Base-by-base conservation (phyloP, 2,329 filamentous ascomycete species). In the Phaeoacremonium minimum region DNA sequence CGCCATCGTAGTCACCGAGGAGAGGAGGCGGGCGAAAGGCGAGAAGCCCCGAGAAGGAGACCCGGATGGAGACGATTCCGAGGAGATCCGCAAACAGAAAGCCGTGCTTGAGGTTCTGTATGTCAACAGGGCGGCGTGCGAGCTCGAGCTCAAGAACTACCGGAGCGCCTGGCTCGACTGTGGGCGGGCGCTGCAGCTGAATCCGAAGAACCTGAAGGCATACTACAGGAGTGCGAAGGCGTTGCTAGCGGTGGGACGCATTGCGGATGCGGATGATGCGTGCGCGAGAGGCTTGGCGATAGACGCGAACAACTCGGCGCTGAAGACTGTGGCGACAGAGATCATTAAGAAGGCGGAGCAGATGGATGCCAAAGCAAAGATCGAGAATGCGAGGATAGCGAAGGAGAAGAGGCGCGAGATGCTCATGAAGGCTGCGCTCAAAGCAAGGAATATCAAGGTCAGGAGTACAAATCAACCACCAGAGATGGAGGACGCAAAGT, bases 81-180 rank as follows among this genome's bases (percentile, higher is more conserved):
- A 64, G 45, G 69, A 73, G 69, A 76, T 29, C 61, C 75, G 40
- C 72, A 22, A 18, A 7, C 42, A 91, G 61, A 71, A 67, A 31
- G 64, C 70, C 38, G 69, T 85, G 33, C 76, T 90, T 38, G 89
- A 94, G 63, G 75, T 80, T 2, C 83, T 88, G 42, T 82, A 90
- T 58, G 78, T 85, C 44, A 98, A 98, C 63, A 81, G 93, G 42
- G 90, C 91, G 1, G 80, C 94, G 18, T 95, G 88, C 63, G 86
- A 97, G 58, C 71, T 98, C 43, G 84, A 89, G 60, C 73, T 96
- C 46, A 77, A 80, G 57, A 98, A 98, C 67, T 93, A 90, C 64
- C 83, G 91, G 45, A 83, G 80, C 44, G 89, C 85, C 63, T 94
- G 84, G 52, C 73, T 84, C 32, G 93, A 97, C 69, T 93, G 90